Base-by-base conservation (phyloP, 345 rosid genomes). In the Aurinia saxatilis region DNA sequence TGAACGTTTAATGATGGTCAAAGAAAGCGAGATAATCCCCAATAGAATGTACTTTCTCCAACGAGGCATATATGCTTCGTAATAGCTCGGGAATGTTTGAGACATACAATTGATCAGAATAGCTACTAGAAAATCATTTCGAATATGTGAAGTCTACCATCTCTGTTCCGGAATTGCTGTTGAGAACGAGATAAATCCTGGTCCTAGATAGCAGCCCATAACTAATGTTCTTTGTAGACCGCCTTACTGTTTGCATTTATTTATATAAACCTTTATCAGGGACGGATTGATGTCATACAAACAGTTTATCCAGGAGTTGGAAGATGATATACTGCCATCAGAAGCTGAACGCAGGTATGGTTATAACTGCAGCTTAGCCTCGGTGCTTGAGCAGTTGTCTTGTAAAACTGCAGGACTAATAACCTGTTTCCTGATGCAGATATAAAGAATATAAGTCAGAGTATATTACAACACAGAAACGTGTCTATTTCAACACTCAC, bases 251-350 rank as follows among this genome's bases (percentile, higher is more conserved):
- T 5, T 57, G 14, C 38, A 7, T 52, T 41, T 51, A 13, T 35
- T 27, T 13, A 42, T 16, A 45, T 7, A 38, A 6, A 34, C 21
- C 7, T 75, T 73, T 47, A 6, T 55, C 92, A 95, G 99, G 73
- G 99, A 90, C 66, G 98, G 99, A 66, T 77, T 95, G 81, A 90
- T 95, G 99, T 86, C 98, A 15, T 95, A 95, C 86, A 95, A 95
- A 84, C 99, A 90, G 72, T 95, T 95, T 72, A 95, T 95, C 70
- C 97, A 86, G 79, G 96, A 88, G 83, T 90, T 95, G 77, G 99
- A 95, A 82, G 99, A 95, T 80, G 97, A 95, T 74, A 78, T 90
- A 67, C 67, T 90, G 57, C 99, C 99, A 19, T 75, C 96, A 38
- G 99, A 95, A 83, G 99, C 99, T 64, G 99, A 95, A 61, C 89